Base-by-base conservation (phyloP, 2,329 filamentous ascomycete genomes). In the Ceratocystis variospora region DNA sequence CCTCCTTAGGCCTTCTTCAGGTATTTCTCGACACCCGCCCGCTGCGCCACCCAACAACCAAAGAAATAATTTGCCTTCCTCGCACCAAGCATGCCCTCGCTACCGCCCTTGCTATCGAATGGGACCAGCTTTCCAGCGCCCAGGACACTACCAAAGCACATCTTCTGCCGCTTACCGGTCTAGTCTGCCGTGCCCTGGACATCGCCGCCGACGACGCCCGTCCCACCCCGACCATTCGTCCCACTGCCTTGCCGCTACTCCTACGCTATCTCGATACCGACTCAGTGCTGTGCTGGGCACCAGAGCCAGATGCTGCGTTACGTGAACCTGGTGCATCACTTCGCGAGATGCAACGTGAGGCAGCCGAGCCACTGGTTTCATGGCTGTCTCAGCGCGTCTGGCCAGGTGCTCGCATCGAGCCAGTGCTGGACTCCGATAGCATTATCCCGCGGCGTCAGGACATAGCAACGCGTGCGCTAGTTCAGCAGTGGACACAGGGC, bases 221-320 rank as follows among this genome's bases (percentile, higher is more conserved):
- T 19, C 62, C 66, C 1, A 73, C 74, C 2, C 82, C 62, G 79
- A 84, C 79, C 28, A 80, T 88, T 46, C 82, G 92, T 45, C 74
- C 81, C 0, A 78, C 81, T 50, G 85, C 96, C 61, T 77, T 87
- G 17, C 79, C 78, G 19, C 86, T 84, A 69, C 77, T 94, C 63
- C 83, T 97, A 80, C 83, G 88, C 61, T 97, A 97, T 75, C 82
- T 99, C 31, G 86, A 91, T 71, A 97, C 94, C 0, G 94, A 99
- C 76, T 92, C 90, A 0, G 78, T 97, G 45, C 83, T 99, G 1
- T 97, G 93, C 81, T 96, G 91, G 89, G 90, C 81, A 28, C 80
- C 83, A 50, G 78, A 79, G 1, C 79, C 80, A 66, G 79, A 78
- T 3, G 75, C 76, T 10, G 78, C 77, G 45, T 79, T 85, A 71